Base-by-base conservation (phyloP, 2,329 filamentous ascomycete genomes). In the Diplodia mutila region DNA sequence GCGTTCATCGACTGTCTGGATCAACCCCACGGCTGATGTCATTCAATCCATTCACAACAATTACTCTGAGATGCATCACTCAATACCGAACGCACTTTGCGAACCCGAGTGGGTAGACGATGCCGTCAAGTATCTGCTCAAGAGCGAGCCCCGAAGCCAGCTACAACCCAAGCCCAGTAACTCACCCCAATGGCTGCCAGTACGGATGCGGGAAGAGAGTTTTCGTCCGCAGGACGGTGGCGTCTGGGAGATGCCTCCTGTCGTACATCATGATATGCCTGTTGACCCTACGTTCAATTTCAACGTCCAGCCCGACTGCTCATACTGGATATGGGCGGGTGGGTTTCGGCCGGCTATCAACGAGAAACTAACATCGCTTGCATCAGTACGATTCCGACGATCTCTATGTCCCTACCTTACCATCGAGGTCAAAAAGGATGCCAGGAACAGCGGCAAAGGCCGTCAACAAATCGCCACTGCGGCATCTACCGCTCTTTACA, bases 271-370 rank as follows among this genome's bases (percentile, higher is more conserved):
- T 34, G 51, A 54, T 2, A 34, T 54, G 14, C 51, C 51, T 21
- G 27, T 54, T 1, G 51, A 54, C 27, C 51, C 27, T n/a, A 32
- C 51, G 4, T 54, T 54, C 16, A 54, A 21, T 5, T 54, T 54
- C 27, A 54, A 54, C n/a, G 51, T 54, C 4, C 51, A 54, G 14
- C 51, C 51, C 16, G 27, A 54, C 27, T 54, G 51, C 18, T 54
- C 51, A 9, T 54, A 54, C 51, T 54, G 51, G 51, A 54, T 54
- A 54, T 54, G 51, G 51, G 6, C 51, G 21, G 51, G 51, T n/a
- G 27, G 51, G 18, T 34, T 54, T 14, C 51, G 51, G 21, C 51
- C 51, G 14, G 51, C 34, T n/a, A 54, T 54, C 27, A 54, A 34
- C 12, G 51, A 16, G 2, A 54, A 54, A 25, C 5, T 54, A 34